These are phyloP conservation scores for Cystobasidium tubakii DNA, from an alignment of 768 basidiomycete genomes.

Conservation along the genomic window DNA sequence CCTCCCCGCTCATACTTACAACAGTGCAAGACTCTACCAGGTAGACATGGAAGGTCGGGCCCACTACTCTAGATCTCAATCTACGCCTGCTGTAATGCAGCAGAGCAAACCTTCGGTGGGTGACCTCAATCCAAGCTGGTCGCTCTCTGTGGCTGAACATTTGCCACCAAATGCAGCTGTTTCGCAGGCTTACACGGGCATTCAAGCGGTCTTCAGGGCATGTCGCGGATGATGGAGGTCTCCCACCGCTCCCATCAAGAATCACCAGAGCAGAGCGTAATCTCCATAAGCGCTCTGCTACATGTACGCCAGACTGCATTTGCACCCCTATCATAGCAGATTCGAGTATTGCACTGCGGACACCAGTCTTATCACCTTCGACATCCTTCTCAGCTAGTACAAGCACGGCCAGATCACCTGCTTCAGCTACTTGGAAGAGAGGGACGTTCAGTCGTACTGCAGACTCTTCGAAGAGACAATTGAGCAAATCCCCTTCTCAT, in stretches of 20 bases:
- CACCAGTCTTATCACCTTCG: neutral
- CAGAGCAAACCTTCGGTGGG: neutral
- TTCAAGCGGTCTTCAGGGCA: neutral
- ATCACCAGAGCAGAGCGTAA: neutral
- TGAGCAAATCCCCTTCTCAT: conserved; percentile 8
- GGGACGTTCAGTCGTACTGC: neutral
- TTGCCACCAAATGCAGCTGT: neutral
- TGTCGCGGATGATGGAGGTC: neutral
- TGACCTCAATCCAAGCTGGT: neutral
- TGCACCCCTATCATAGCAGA: neutral
- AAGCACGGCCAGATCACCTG: neutral
- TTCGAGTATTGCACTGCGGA: neutral
- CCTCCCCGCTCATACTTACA: too few species aligned
- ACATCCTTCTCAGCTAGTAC: neutral
- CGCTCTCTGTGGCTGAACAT: neutral
- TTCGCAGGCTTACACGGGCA: neutral
- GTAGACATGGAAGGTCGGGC: neutral
- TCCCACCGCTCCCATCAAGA: neutral
- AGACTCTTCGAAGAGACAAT: neutral
- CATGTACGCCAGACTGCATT: neutral
- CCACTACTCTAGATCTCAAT: neutral
- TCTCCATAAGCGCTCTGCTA: neutral
- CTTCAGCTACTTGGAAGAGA: neutral
- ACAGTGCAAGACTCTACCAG: neutral
- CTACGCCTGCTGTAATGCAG: neutral